These are phyloP conservation scores for Colletotrichum brevisporum DNA, from an alignment of 2,329 filamentous ascomycete genomes.

Conservation along the genomic window DNA sequence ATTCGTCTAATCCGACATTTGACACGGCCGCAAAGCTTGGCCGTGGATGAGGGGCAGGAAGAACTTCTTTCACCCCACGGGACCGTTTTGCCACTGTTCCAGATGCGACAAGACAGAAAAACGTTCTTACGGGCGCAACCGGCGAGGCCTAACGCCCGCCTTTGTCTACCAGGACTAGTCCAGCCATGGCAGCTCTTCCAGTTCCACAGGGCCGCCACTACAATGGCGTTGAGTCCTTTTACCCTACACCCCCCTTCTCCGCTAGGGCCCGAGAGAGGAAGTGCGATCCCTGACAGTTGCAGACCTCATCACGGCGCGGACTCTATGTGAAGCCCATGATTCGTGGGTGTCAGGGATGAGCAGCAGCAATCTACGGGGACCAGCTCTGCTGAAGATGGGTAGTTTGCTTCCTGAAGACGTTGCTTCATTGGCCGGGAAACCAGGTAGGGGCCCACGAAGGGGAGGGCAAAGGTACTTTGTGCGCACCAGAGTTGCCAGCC, in stretches of 20 bases:
- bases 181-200: constrained; percentile 24
- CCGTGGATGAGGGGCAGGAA: constrained; percentile 8
- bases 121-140: constrained; percentile 35
- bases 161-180: constrained; percentile 31
- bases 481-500: constrained; percentile 13
- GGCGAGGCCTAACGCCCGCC: constrained; percentile 26
- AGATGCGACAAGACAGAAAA: constrained; percentile 21
- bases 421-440: constrained; percentile 20
- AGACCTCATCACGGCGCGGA: constrained; percentile 24
- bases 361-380: constrained; percentile 25
- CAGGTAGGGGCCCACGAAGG: constrained; percentile 2
- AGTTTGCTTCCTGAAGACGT: constrained; percentile 2
- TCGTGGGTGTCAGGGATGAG: constrained; percentile 31
- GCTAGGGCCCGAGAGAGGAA: not conserved
- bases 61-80: constrained; percentile 12
- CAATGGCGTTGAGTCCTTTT: constrained; percentile 10
- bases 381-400: constrained; percentile 17
- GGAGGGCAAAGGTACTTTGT: constrained; percentile 29
- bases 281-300: constrained; percentile 24
- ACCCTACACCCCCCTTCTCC: constrained; percentile 24
- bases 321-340: constrained; percentile 33
- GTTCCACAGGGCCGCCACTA: not conserved
- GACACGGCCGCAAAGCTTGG: constrained; percentile 16
- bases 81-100: constrained; percentile 34
- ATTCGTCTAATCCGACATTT: constrained; percentile 12